Evolutionary conservation across 257 asterid genomes (phyloP), one percentile per base, ranked within the genome.

Genomic region (Schizonepeta tenuifolia): DNA sequence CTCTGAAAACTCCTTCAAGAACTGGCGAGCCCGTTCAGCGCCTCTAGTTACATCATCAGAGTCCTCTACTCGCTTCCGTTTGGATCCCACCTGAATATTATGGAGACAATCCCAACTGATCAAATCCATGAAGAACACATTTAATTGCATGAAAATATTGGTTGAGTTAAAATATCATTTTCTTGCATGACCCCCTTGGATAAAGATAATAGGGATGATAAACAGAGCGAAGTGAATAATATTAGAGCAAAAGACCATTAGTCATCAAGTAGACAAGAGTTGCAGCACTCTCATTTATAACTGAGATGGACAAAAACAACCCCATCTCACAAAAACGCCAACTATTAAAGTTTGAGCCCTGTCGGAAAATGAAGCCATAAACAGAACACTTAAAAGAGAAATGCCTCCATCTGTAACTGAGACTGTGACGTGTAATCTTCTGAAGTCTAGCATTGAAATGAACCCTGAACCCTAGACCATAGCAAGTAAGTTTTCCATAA

Each of bases 1-100:
- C 78, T 91, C 92, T 1, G 89, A 65, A 78, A 94, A 89, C 65
- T 89, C 94, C 81, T 83, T 87, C 49, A 94, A 83, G 87, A 94
- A 91, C 75, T 82, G 84, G 66, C 83, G 90, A 74, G 96, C 96
- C 60, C 91, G 88, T 61, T 88, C 86, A 28, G 89, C 73, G 24
- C 97, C 99, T 67, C 71, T 83, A 17, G 77, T 82, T 65, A 86
- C 69, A 63, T 91, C 99, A 51, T 80, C 89, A 9, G 77, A 72
- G 60, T 91, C 90, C 70, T 65, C 80, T 70, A 68, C 90, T 55
- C 96, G 85, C 87, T 89, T 90, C 62, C 96, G 86, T 75, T 89
- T 89, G 49, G 83, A 75, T 55, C 77, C 81, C 69, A 70, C 77
- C 96, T 93, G 86, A 57, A 80, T 46, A 80, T 55, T 70, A 46